A percentile compares a stretch with the other conserved stretches of the same genome.
These are phyloP conservation scores for Aspergillus baeticus DNA, from an alignment of 495 filamentous ascomycete genomes.

Conservation along the genomic window DNA sequence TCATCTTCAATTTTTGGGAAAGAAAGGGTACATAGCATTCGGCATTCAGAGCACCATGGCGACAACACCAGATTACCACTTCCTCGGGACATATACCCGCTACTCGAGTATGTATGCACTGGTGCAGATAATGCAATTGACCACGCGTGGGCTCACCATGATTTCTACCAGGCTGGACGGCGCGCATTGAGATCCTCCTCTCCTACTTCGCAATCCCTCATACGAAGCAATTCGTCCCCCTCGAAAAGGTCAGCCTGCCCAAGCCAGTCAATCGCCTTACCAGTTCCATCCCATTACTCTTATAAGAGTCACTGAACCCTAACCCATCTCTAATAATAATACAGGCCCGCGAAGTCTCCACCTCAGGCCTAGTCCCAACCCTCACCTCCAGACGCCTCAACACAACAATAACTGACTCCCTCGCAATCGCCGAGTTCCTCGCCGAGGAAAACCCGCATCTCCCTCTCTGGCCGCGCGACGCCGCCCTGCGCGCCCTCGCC, in stretches of 20 bases:
- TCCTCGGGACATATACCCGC: slow-evolving; percentile 32
- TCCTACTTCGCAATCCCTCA: slow-evolving; percentile 38
- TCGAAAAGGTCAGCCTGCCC: slow-evolving; percentile 32
- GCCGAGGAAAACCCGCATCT: slow-evolving; percentile 45
- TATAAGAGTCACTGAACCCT: neutral
- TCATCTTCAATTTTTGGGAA: too few relatives aligned
- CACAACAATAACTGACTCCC: slow-evolving; percentile 47
- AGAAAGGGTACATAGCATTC: too few relatives aligned
- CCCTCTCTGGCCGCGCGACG: slow-evolving; percentile 45
- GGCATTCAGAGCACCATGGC: neutral
- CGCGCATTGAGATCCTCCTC: slow-evolving; percentile 34
- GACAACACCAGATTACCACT: slow-evolving; percentile 23
- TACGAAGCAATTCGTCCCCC: slow-evolving; percentile 20
- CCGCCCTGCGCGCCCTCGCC: slow-evolving; percentile 46
- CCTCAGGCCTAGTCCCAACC: slow-evolving; percentile 32
- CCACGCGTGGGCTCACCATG: neutral
- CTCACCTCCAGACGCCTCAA: slow-evolving; percentile 22
- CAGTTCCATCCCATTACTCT: too few relatives aligned
- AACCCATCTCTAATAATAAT: neutral
- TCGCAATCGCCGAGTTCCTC: slow-evolving; percentile 55
- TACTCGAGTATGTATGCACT: slow-evolving; percentile 30
- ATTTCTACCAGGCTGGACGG: slow-evolving; percentile 37
- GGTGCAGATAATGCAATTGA: neutral
- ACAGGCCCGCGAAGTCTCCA: slow-evolving; percentile 27
- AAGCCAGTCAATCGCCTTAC: too few relatives aligned